Conservation (phyloP, 495 filamentous ascomycete species). For the Xylaria intraflava region DNA sequence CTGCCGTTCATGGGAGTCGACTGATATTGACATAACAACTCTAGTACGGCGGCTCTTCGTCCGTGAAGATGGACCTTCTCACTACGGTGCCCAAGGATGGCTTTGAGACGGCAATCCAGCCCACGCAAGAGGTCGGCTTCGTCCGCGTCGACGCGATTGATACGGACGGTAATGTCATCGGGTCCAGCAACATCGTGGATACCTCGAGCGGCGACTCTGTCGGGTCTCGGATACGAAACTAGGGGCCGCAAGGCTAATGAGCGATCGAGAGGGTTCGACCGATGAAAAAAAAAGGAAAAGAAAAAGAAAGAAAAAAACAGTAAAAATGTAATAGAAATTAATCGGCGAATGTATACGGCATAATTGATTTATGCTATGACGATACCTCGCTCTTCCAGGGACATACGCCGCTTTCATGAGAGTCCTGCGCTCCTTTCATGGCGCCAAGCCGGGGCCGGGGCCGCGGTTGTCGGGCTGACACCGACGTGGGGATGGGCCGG, state of each 20-base stretch:
- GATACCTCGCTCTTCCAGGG: no score
- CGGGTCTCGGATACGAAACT: constrained; percentile 3
- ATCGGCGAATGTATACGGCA: no score
- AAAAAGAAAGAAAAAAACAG: background rate
- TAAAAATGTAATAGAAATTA: no score
- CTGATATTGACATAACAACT: background rate
- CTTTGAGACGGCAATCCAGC: constrained; percentile 22
- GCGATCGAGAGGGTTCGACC: no score
- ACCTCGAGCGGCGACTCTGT: constrained; percentile 9
- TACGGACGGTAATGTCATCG: constrained; percentile 12
- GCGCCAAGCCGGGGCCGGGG: no score
- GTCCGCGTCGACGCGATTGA: constrained; percentile 18
- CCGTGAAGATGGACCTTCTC: constrained; percentile 6
- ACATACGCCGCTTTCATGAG: no score
- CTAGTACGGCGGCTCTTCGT: constrained; percentile 4
- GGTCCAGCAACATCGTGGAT: constrained; percentile 16
- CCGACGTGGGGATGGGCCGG: no score
- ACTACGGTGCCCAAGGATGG: constrained; percentile 10
- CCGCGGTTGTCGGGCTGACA: no score
- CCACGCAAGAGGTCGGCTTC: constrained; percentile 1
- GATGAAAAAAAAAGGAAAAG: background rate
- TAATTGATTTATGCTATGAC: no score
- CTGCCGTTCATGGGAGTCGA: background rate
- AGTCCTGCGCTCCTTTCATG: no score
- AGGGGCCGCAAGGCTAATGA: no score